Base-by-base conservation (phyloP, 371 early-diverging fungal genomes). In the Blakeslea trispora region DNA sequence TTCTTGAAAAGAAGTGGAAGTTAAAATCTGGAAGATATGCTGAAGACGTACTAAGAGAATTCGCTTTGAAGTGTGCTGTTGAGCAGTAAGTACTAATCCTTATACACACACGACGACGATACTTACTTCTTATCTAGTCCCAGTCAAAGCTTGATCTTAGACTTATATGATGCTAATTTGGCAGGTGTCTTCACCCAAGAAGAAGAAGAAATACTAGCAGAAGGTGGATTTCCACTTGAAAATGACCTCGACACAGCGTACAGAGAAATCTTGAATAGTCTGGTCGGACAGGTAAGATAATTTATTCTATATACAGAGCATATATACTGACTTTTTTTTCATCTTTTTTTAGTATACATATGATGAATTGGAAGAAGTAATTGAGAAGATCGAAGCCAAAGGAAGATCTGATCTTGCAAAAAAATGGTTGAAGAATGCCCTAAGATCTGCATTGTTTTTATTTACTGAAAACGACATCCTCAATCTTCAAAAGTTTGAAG, bases 61-160 rank as follows among this genome's bases (percentile, higher is more conserved):
- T 28, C 4, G 15, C 46, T 28, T 24, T 46, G 15, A n/a, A 46
- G 21, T 46, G 23, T 28, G 24, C 24, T 28, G 24, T 46, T 28
- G 46, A 24, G 28, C 46, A 46, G 46, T 28, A 46, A 22, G 24
- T 46, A 28, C 24, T 44, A 19, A 18, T 44, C 21, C 21, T 19
- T 44, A 44, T 44, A 19, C 21, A 44, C 44, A 44, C 21, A 44
- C 21, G 21, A 18, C 44, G 21, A 44, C 18, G n/a, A 44, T 18
- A 19, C 21, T 21, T 43, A 43, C 21, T 43, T 44, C 11, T 44
- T 44, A 44, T 21, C 19, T 1, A 44, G 44, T 8, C 44, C 44
- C 2, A 19, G 19, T 10, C 44, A 19, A 19, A 19, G 19, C 17
- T 8, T 44, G 15, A 19, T 44, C 21, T 8, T 44, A 21, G 44